phyloP scores from a whole-genome alignment of 441 rosid genomes.

The Corymbia calophylla region DNA sequence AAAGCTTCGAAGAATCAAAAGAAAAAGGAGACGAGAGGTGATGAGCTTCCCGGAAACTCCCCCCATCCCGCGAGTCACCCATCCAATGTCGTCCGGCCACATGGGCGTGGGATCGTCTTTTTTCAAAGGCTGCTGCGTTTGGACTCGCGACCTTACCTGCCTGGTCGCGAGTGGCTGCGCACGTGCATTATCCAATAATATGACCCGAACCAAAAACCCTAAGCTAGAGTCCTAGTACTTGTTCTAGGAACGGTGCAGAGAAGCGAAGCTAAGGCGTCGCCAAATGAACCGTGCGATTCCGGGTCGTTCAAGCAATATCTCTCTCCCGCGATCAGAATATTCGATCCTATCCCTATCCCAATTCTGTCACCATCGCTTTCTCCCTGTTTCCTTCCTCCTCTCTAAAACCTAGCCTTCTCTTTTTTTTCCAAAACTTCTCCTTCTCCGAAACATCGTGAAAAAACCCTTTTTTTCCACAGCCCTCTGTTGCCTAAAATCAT shows the following conservation, averaged over 20 bases:
- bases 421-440: background rate
- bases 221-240: background rate
- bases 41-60: background rate
- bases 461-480: background rate
- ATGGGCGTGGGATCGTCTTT: background rate
- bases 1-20: background rate
- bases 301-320: background rate
- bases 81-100: background rate
- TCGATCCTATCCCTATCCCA: background rate
- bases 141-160: background rate
- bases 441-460: background rate
- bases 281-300: background rate
- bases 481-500: background rate
- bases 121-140: background rate
- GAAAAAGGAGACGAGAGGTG: background rate
- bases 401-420: background rate
- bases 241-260: background rate
- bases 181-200: background rate
- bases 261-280: background rate
- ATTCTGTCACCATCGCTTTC: background rate
- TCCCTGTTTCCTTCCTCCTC: background rate
- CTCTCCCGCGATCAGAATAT: background rate
- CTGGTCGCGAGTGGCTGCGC: background rate
- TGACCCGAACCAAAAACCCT: background rate
- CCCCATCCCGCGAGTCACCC: background rate